Base-by-base conservation (phyloP, 2,329 filamentous ascomycete genomes). In the Periglandula ipomoeae region DNA sequence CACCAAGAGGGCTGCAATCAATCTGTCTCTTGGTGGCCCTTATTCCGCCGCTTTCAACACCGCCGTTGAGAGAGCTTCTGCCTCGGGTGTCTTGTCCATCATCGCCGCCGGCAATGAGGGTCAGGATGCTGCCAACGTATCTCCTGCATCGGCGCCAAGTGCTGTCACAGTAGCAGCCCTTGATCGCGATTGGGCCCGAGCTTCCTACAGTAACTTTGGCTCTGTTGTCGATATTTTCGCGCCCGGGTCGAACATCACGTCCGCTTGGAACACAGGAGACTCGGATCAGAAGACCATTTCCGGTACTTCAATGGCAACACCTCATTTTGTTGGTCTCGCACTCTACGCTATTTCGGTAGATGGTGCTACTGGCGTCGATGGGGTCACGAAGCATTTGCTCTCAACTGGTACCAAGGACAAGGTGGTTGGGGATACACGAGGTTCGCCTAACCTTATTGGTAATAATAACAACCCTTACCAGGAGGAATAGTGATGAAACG, bases 261-360 rank as follows among this genome's bases (percentile, higher is more conserved):
- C 71, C 3, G 55, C 73, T 0, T 76, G 60, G 43, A 65, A 61
- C 46, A 27, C 22, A 22, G 34, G 32, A n/a, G 47, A 49, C 32
- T 51, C 58, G 11, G 68, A 70, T 13, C 65, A 53, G 26, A 59
- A 61, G 23, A 61, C 54, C 1, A 63, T 72, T 44, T 70, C 65
- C 2, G 76, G 77, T 20, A 81, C 76, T 2, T 76, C 70, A 0
- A 78, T 78, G 72, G 71, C 76, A 9, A 61, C 68, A 8, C 76
- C 76, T 3, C 73, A 77, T 50, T 65, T 79, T 46, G 67, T 71
- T n/a, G 76, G 76, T 0, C 55, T 80, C 1, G 74, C 69, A 3
- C 64, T 71, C 1, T 79, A 78, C 56, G 40, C 40, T 24, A 49
- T 45, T 20, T 49, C 47, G 6, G 39, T 43, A 1, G 19, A 44